Evolutionary conservation across 2,329 filamentous ascomycete species (phyloP).

Genomic region (Ascochyta pisi): DNA sequence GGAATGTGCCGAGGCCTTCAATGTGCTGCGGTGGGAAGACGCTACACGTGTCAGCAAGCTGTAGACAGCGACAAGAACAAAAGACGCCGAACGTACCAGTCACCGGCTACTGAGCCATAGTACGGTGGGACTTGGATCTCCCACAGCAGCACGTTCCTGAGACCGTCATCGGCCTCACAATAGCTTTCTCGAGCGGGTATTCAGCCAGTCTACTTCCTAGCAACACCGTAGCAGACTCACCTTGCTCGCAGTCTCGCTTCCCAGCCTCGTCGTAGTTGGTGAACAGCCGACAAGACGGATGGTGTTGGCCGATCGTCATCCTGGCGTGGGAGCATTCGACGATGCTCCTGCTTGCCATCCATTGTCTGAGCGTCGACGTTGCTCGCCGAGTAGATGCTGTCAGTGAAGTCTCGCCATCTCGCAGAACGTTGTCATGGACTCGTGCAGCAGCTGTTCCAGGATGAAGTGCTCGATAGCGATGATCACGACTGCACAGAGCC

Average conservation of each 20-base stretch:
- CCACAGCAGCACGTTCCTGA: constrained; percentile 22
- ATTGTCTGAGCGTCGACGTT: too few species aligned
- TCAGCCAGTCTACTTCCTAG: too few species aligned
- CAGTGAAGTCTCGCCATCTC: too few species aligned
- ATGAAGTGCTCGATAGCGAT: too few species aligned
- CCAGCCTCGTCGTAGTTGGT: constrained; percentile 26
- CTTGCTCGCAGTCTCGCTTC: constrained; percentile 13
- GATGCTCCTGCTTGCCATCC: constrained; percentile 6
- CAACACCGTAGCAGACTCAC: background rate
- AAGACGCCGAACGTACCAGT: background rate
- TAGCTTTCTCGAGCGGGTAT: too few species aligned
- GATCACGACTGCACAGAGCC: background rate
- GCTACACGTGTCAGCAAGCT: constrained; percentile 17
- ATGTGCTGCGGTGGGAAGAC: constrained; percentile 30
- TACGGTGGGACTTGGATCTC: constrained; percentile 22
- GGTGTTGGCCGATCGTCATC: constrained; percentile 15
- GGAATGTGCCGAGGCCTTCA: constrained; percentile 24
- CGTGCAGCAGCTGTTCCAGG: too few species aligned
- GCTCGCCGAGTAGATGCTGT: too few species aligned
- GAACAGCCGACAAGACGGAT: constrained; percentile 21
- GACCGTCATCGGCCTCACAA: constrained; percentile 24
- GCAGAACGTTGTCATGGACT: too few species aligned
- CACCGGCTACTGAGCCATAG: too few species aligned
- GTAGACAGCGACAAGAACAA: background rate
- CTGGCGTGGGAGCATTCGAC: constrained; percentile 20